Conservation (phyloP, 768 basidiomycete species). For the Termitomyces sp. region DNA sequence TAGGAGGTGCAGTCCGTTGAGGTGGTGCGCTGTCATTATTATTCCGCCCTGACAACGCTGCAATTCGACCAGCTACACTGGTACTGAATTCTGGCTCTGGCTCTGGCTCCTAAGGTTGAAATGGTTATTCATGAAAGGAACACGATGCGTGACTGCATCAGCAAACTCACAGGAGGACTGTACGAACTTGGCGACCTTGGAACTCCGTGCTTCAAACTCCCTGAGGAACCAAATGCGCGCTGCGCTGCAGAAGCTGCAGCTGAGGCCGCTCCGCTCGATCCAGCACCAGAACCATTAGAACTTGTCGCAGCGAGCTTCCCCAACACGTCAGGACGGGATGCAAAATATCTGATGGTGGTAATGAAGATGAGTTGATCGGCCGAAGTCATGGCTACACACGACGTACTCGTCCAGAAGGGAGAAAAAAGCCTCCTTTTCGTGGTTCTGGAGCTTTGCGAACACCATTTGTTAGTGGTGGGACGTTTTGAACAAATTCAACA, state of each 20-base stretch:
- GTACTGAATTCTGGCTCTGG: slow-evolving; percentile 36
- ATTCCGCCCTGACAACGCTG: slow-evolving; percentile 40
- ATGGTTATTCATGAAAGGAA: not conserved
- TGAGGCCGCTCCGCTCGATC: slow-evolving; percentile 25
- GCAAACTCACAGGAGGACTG: slow-evolving; percentile 30
- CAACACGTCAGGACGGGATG: slow-evolving; percentile 65
- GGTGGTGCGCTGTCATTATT: slow-evolving; percentile 15
- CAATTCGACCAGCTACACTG: slow-evolving; percentile 49
- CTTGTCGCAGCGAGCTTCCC: slow-evolving; percentile 24
- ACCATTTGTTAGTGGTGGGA: slow-evolving; percentile 48
- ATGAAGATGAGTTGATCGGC: not conserved
- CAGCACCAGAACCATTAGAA: slow-evolving; percentile 20
- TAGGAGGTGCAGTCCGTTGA: slow-evolving; percentile 15
- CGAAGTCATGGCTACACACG: not conserved
- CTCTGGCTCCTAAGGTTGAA: slow-evolving; percentile 20
- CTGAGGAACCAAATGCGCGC: slow-evolving; percentile 39
- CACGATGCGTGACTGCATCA: not conserved
- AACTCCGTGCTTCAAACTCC: slow-evolving; percentile 35
- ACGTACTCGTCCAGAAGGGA: slow-evolving; percentile 75
- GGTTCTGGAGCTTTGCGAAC: slow-evolving; percentile 58
- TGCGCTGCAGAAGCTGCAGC: slow-evolving; percentile 38
- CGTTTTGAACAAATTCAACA: not conserved
- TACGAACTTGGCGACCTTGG: slow-evolving; percentile 30
- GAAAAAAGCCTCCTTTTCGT: slow-evolving; percentile 84
- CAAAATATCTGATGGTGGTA: slow-evolving; percentile 55